Evolutionary conservation across 495 filamentous ascomycete species (phyloP).

Genomic region (Aspergillus hancockii): DNA sequence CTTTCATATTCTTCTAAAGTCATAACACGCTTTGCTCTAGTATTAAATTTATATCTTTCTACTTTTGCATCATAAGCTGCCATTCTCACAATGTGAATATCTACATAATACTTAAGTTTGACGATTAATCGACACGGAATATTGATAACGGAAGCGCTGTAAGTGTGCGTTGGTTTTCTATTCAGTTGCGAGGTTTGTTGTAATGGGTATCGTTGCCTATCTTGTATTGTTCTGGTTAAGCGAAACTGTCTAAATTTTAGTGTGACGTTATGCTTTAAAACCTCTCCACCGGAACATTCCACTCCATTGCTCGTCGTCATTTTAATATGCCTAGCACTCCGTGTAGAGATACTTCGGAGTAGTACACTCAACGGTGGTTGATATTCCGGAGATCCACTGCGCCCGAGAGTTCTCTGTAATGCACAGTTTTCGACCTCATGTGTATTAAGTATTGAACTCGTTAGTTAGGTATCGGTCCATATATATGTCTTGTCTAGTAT

Average conservation of each 20-base stretch:
- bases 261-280: conserved; percentile 1
- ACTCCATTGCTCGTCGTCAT: conserved; percentile 2
- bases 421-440: not conserved
- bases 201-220: not conserved
- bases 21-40: too few relatives aligned
- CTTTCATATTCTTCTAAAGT: too few relatives aligned
- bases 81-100: not conserved
- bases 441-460: not conserved
- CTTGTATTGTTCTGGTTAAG: not conserved
- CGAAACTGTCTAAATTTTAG: not conserved
- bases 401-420: not conserved
- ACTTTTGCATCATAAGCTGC: too few relatives aligned
- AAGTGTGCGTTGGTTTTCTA: not conserved
- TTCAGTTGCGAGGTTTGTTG: not conserved
- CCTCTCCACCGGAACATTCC: not conserved
- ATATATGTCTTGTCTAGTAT: too few relatives aligned
- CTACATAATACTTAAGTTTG: not conserved
- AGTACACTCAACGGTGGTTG: not conserved
- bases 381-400: not conserved
- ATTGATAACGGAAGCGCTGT: not conserved
- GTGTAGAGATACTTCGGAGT: not conserved
- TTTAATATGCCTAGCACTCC: not conserved
- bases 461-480: not conserved
- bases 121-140: too few relatives aligned
- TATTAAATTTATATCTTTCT: too few relatives aligned